Conservation (phyloP, 1,139 yeast genomes). For the Geotrichum klebahnii region DNA sequence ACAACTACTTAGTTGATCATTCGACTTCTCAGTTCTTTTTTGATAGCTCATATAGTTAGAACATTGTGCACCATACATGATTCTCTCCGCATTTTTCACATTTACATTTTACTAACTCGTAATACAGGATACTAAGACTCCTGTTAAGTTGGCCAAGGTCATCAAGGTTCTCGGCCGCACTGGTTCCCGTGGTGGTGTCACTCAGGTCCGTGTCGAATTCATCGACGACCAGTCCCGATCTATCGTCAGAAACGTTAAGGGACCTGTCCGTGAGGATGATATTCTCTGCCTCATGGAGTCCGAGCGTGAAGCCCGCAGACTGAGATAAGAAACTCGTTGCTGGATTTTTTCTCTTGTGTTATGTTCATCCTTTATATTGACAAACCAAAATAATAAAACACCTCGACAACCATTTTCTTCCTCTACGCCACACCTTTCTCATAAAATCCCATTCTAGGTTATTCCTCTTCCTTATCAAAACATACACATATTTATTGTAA, state of each 20-base stretch:
- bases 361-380: constrained; percentile 99
- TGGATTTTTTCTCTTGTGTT: constrained; percentile 98
- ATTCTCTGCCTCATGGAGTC: constrained; percentile 99
- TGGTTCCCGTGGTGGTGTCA: constrained; percentile 99
- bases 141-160: constrained; percentile 98
- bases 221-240: constrained; percentile 97
- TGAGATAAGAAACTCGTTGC: constrained; percentile 47
- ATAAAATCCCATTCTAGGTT: too few relatives aligned
- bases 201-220: constrained; percentile 99
- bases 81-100: too few relatives aligned
- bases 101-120: too few relatives aligned
- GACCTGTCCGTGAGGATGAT: constrained; percentile 99
- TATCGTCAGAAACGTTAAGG: constrained; percentile 98
- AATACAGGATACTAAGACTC: constrained; percentile 50
- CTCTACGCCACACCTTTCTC: too few relatives aligned
- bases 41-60: too few relatives aligned
- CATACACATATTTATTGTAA: not conserved
- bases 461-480: too few relatives aligned
- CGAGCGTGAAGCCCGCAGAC: constrained; percentile 95
- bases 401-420: too few relatives aligned
- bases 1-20: too few relatives aligned
- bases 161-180: constrained; percentile 99
- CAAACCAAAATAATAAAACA: too few relatives aligned
- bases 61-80: too few relatives aligned
- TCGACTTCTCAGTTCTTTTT: too few relatives aligned